Base-by-base conservation (phyloP, 2,329 filamentous ascomycete species). In the Chaetomiaceae sp. region DNA sequence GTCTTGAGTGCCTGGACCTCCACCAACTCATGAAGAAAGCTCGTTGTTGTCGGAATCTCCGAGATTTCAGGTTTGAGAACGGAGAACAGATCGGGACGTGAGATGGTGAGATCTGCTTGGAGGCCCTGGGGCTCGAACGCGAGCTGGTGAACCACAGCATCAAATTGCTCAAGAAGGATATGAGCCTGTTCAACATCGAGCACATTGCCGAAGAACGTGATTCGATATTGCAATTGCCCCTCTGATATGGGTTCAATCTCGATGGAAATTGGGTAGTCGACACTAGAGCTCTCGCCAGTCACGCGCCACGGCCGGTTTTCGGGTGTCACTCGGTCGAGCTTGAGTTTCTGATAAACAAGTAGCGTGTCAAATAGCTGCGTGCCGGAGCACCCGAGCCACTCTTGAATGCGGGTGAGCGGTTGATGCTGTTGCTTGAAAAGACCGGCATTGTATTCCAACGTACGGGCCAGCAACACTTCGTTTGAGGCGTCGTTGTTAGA, bases 221-320 rank as follows among this genome's bases (percentile, higher is more conserved):
- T 62, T 8, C 81, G 78, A 7, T 93, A 69, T 11, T 70, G 63
- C 1, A 95, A 58, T 3, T 62, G 57, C 1, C 72, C 73, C 0
- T 66, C 55, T 0, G 55, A 43, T 1, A 59, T 62, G 0, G 83
- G 80, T 48, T 89, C 80, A 27, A 94, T 65, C 62, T 96, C 90
- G 17, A 96, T 68, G 0, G 91, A 95, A 1, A 94, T 67, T 0
- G 84, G 72, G 62, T 91, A 95, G 56, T 94, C 86, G 2, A 86
- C 79, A 1, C 73, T 78, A 6, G 85, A 83, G 41, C 78, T 69
- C 48, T 95, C 88, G 14, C 79, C 69, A 1, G 78, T 52, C 0
- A 86, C 53, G 6, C 69, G 68, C 84, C 86, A 94, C 0, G 72
- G 66, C 3, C 26, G 29, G 1, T 42, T 35, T 1, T 62, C 46